Percentiles rank a stretch among this genome's conserved stretches.
Evolutionary conservation across 208 protist genomes (phyloP).

Genomic region (Trypanosomatidae sp.): DNA sequence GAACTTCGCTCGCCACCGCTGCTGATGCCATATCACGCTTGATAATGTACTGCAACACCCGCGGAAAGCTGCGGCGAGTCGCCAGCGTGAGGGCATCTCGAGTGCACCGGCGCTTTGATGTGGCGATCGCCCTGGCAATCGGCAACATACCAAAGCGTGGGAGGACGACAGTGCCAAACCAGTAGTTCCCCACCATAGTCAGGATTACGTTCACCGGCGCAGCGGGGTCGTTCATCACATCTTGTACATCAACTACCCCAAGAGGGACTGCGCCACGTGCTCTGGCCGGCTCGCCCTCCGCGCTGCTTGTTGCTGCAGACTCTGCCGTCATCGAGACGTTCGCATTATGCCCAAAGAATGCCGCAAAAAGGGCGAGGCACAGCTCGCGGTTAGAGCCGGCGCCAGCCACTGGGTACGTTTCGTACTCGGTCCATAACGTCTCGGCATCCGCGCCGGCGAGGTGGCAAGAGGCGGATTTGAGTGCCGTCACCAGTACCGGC

Average conservation of each 20-base stretch:
- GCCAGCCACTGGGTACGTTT: conserved; percentile 55
- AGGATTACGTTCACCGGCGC: conserved; percentile 46
- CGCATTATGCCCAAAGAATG: conserved; percentile 51
- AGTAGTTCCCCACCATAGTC: conserved; percentile 59
- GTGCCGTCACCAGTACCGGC: conserved; percentile 58
- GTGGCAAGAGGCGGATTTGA: conserved; percentile 65
- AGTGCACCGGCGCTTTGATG: conserved; percentile 50
- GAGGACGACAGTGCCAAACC: conserved; percentile 73
- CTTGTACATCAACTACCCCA: neutral
- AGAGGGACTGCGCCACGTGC: neutral
- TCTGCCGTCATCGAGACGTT: neutral
- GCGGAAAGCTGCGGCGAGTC: conserved; percentile 65
- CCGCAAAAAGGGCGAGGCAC: conserved; percentile 62
- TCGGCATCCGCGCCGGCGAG: conserved; percentile 62
- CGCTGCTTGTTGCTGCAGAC: neutral
- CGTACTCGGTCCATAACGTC: conserved; percentile 84
- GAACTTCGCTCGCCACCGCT: conserved; percentile 54
- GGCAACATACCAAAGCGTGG: conserved; percentile 54
- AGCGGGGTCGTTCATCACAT: neutral
- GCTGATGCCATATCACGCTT: conserved; percentile 42
- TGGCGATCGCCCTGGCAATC: conserved; percentile 61
- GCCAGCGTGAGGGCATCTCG: conserved; percentile 74
- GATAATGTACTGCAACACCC: conserved; percentile 58
- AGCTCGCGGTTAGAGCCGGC: conserved; percentile 42
- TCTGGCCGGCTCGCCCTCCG: neutral